Conservation (phyloP, 2,329 filamentous ascomycete genomes). For the Xylaria multiplex region DNA sequence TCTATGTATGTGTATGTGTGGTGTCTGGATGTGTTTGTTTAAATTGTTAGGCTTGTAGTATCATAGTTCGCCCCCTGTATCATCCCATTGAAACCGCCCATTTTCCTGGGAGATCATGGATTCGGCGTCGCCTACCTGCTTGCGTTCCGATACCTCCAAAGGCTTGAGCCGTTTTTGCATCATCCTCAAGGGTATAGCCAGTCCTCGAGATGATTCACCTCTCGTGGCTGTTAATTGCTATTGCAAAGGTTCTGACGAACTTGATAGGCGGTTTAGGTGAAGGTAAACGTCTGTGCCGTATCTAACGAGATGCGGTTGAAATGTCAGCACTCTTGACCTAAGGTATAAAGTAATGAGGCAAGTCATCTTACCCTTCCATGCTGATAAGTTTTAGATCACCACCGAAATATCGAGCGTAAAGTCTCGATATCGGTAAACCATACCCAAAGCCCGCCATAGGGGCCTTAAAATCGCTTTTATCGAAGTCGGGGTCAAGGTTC, state of each 20-base stretch:
- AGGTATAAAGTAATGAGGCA: background rate
- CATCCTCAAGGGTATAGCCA: slow-evolving; percentile 67
- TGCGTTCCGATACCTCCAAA: slow-evolving; percentile 82
- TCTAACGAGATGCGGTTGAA: slow-evolving; percentile 56
- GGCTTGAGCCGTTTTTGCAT: slow-evolving; percentile 76
- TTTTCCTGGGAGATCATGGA: slow-evolving; percentile 48
- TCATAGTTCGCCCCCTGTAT: slow-evolving; percentile 40
- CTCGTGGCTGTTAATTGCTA: slow-evolving; percentile 93
- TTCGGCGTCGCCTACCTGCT: slow-evolving; percentile 87
- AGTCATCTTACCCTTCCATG: slow-evolving; percentile 88
- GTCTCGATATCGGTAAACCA: slow-evolving; percentile 88
- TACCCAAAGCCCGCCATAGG: slow-evolving; percentile 99
- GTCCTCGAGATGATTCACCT: slow-evolving; percentile 74
- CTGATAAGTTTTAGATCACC: slow-evolving; percentile 97
- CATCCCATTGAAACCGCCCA: slow-evolving; percentile 34
- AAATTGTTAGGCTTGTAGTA: background rate
- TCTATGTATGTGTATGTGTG: background rate
- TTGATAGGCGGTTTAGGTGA: slow-evolving; percentile 93
- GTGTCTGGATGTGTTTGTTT: background rate
- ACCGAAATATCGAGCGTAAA: slow-evolving; percentile 97
- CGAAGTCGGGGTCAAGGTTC: slow-evolving; percentile 94
- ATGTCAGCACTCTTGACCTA: slow-evolving; percentile 19
- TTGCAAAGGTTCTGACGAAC: slow-evolving; percentile 95
- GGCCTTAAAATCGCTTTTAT: slow-evolving; percentile 99
- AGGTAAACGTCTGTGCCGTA: slow-evolving; percentile 99